phyloP scores from a whole-genome alignment of 495 filamentous ascomycete genomes.

The Penicillium mononematosum region DNA sequence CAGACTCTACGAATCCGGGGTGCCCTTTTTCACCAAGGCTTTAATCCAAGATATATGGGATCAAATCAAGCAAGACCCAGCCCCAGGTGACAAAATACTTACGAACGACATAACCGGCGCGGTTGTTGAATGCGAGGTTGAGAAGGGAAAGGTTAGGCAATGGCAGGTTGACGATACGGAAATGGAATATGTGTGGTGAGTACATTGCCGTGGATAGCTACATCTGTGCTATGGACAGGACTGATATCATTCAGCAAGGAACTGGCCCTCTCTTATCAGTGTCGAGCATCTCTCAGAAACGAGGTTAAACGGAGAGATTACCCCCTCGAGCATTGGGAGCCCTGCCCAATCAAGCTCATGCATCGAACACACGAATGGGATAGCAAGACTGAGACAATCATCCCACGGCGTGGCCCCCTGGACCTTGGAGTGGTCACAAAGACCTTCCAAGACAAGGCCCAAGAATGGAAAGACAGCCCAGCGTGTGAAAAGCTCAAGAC shows the following conservation, averaged over 20 bases:
- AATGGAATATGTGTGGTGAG: constrained; percentile 9
- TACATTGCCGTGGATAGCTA: background rate
- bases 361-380: background rate
- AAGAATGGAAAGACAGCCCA: constrained; percentile 8
- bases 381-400: background rate
- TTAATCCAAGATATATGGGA: constrained; percentile 12
- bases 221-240: background rate
- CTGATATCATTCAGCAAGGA: constrained; percentile 11
- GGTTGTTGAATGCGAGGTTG: constrained; percentile 9
- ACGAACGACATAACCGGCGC: constrained; percentile 14
- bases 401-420: background rate
- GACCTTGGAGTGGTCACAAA: background rate
- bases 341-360: background rate
- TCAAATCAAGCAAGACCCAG: constrained; percentile 12
- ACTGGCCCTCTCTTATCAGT: constrained; percentile 9
- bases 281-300: constrained; percentile 15
- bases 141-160: constrained; percentile 2
- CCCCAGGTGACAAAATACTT: constrained; percentile 11
- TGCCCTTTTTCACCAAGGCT: constrained; percentile 23
- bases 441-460: constrained; percentile 2
- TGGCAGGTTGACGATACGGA: background rate
- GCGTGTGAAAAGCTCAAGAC: constrained; percentile 10
- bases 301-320: background rate
- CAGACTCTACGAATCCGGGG: constrained; percentile 13
- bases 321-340: background rate